Percentiles rank a stretch among this genome's conserved stretches.
These are phyloP conservation scores for Acanthamoeba triangularis DNA, from an alignment of 208 protist genomes.

Conservation along the genomic window DNA sequence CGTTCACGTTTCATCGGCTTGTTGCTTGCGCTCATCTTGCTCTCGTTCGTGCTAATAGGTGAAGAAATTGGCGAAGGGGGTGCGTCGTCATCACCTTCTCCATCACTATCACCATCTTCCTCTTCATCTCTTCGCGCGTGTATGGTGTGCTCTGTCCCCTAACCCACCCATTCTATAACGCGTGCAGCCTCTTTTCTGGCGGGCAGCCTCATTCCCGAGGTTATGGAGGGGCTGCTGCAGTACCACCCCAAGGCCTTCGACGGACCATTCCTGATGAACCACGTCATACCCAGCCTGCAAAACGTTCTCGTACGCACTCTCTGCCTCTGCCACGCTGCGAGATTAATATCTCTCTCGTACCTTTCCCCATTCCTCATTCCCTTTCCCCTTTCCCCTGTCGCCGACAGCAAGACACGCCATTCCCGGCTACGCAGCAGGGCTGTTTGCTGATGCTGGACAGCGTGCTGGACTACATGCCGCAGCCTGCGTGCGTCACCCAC, in stretches of 20 bases:
- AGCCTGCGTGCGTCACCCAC: neutral
- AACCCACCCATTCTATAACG: neutral
- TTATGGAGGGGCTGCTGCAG: slow-evolving; percentile 24
- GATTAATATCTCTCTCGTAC: too few species aligned
- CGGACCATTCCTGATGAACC: neutral
- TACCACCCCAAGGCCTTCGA: slow-evolving; percentile 11
- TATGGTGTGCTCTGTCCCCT: too few species aligned
- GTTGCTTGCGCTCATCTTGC: neutral
- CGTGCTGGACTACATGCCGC: slow-evolving; percentile 31
- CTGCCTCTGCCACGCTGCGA: neutral
- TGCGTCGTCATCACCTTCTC: neutral
- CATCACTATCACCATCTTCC: too few species aligned
- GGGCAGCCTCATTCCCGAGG: neutral
- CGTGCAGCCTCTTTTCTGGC: neutral
- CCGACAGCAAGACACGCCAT: neutral
- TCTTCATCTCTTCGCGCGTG: too few species aligned
- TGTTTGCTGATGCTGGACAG: slow-evolving; percentile 48
- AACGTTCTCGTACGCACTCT: neutral
- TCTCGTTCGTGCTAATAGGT: neutral
- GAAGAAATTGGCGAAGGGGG: neutral
- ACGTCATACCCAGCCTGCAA: neutral
- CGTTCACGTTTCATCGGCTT: neutral
- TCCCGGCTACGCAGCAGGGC: slow-evolving; percentile 11
- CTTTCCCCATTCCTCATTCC: too few species aligned
- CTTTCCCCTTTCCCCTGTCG: too few species aligned